Conservation (phyloP, 1,139 yeast genomes). For the Yamadazyma taylorii region DNA sequence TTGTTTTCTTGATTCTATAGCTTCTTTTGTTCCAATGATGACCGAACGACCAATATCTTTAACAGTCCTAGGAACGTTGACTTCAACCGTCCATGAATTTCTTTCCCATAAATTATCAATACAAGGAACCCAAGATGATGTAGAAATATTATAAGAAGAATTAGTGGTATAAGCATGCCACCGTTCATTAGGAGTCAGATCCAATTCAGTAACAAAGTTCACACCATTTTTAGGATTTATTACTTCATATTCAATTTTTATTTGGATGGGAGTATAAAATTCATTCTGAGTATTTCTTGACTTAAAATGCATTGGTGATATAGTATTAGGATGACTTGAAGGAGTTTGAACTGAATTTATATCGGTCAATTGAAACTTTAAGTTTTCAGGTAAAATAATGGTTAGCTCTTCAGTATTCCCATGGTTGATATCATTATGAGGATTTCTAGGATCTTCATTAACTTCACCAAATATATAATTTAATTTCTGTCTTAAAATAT, state of each 20-base stretch:
- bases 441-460: constrained; percentile 34
- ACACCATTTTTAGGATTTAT: constrained; percentile 75
- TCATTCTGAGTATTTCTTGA: constrained; percentile 34
- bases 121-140: constrained; percentile 97
- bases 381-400: constrained; percentile 69
- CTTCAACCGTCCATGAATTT: constrained; percentile 88
- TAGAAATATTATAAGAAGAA: constrained; percentile 72
- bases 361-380: constrained; percentile 63
- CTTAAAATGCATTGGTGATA: constrained; percentile 41
- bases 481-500: constrained; percentile 61
- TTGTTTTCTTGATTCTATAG: constrained; percentile 16
- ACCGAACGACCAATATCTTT: constrained; percentile 63
- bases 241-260: constrained; percentile 68
- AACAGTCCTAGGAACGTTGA: constrained; percentile 78
- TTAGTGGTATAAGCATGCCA: constrained; percentile 93
- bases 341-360: constrained; percentile 42
- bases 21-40: constrained; percentile 37
- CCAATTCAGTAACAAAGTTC: constrained; percentile 59
- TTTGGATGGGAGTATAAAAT: constrained; percentile 68
- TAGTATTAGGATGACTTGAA: constrained; percentile 38
- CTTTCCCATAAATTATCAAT: constrained; percentile 86
- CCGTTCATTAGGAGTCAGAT: constrained; percentile 29
- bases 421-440: constrained; percentile 16
- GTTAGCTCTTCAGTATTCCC: constrained; percentile 71
- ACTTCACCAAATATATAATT: constrained; percentile 59